Conservation (phyloP, 2,329 filamentous ascomycete species). For the Sarocladium brachiariae region DNA sequence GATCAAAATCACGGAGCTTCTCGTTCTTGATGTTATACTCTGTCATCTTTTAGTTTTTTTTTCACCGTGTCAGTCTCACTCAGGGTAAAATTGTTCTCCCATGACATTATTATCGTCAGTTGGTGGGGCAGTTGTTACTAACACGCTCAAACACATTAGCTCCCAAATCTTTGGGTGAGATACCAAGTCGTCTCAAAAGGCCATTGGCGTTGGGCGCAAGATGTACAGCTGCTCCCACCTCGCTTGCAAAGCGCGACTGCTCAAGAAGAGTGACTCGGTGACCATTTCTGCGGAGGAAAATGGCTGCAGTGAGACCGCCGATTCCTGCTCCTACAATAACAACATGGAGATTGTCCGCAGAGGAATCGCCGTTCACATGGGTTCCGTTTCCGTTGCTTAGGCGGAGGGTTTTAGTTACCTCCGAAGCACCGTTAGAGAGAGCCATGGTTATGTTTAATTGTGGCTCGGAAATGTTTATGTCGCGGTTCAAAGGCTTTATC, state of each 20-base stretch:
- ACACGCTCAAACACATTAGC: slow-evolving; percentile 8
- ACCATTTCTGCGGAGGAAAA: neutral
- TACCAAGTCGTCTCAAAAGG: neutral
- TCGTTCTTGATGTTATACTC: slow-evolving; percentile 3
- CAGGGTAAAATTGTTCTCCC: no score
- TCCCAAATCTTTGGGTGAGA: neutral
- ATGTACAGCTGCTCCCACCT: neutral
- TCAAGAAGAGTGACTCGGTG: neutral
- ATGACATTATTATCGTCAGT: no score
- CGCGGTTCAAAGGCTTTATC: no score
- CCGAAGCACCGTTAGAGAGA: neutral
- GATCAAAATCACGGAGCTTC: neutral
- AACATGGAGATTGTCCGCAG: neutral
- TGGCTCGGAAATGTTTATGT: no score
- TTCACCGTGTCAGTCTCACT: no score
- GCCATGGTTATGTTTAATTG: neutral
- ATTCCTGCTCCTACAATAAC: slow-evolving; percentile 7
- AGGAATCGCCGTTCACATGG: neutral
- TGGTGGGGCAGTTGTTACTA: no score
- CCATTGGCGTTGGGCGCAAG: neutral
- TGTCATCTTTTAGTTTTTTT: neutral
- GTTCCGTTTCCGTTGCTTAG: neutral
- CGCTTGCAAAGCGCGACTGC: neutral
- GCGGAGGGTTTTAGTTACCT: neutral
- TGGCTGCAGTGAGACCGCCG: slow-evolving; percentile 8